These are phyloP conservation scores for Vickermania ingenoplastis DNA, from an alignment of 208 protist species.

Conservation along the genomic window DNA sequence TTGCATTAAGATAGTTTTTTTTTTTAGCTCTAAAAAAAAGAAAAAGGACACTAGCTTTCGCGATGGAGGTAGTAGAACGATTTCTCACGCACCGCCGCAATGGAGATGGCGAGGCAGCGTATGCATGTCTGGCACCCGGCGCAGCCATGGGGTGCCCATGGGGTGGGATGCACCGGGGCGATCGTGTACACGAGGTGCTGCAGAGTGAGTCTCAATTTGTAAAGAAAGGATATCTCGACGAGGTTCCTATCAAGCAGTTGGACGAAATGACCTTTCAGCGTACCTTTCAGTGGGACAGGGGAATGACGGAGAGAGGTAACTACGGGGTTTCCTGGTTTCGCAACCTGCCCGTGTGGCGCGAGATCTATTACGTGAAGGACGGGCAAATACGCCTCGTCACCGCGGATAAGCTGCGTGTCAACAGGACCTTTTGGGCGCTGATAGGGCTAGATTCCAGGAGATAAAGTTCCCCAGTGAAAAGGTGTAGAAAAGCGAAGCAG, in stretches of 20 bases:
- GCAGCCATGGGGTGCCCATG: slow-evolving; percentile 78
- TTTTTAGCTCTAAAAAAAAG: not conserved
- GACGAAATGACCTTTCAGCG: slow-evolving; percentile 79
- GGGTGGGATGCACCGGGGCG: slow-evolving; percentile 78
- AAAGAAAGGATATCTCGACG: slow-evolving; percentile 69
- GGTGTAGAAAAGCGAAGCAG: no score
- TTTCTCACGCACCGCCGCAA: slow-evolving; percentile 65
- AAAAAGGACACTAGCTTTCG: no score
- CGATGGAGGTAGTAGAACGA: slow-evolving; percentile 80
- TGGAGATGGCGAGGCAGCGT: slow-evolving; percentile 72
- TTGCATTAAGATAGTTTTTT: not conserved
- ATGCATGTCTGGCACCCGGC: slow-evolving; percentile 58
- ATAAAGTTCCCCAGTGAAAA: not conserved
- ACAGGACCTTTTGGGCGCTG: slow-evolving; percentile 30
- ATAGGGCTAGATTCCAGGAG: slow-evolving; percentile 12
- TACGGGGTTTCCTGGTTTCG: slow-evolving; percentile 33
- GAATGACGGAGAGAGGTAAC: slow-evolving; percentile 75
- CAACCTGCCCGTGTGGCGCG: slow-evolving; percentile 56
- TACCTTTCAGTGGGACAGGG: slow-evolving; percentile 78
- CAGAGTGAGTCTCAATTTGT: slow-evolving; percentile 59
- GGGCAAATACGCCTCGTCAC: slow-evolving; percentile 71
- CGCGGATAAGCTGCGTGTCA: slow-evolving; percentile 45
- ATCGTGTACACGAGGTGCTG: slow-evolving; percentile 52
- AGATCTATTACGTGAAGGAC: slow-evolving; percentile 79
- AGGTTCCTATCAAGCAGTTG: slow-evolving; percentile 74